Percentiles rank a stretch among this genome's conserved stretches.
Conservation (phyloP, 495 filamentous ascomycete genomes). For the Xylaria curta region DNA sequence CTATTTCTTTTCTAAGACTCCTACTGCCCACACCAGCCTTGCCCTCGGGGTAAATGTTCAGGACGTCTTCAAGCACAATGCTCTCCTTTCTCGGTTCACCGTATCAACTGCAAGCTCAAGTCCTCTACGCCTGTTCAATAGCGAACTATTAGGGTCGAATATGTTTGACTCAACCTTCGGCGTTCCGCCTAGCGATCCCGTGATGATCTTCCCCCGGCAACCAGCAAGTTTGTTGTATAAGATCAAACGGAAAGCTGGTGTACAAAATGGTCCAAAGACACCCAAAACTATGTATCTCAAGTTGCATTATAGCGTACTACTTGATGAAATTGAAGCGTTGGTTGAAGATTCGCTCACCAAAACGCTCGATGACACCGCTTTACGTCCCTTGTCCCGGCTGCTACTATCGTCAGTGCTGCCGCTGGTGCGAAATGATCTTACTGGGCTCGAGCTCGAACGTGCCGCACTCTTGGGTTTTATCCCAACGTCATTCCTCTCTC, state of each 20-base stretch:
- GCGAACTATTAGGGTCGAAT: constrained; percentile 72
- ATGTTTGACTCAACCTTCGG: constrained; percentile 70
- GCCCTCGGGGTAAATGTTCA: constrained; percentile 95
- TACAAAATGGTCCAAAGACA: constrained; percentile 42
- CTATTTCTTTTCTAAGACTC: constrained; percentile 72
- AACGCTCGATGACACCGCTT: constrained; percentile 47
- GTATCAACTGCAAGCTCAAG: constrained; percentile 76
- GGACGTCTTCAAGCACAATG: constrained; percentile 85
- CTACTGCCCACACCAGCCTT: constrained; percentile 69
- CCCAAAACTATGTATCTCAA: constrained; percentile 68
- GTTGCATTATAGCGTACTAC: constrained; percentile 78
- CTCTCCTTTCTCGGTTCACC: constrained; percentile 87
- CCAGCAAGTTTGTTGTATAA: constrained; percentile 85
- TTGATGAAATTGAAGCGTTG: constrained; percentile 68
- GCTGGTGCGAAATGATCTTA: constrained; percentile 58
- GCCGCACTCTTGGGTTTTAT: constrained; percentile 59
- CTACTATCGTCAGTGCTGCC: constrained; percentile 57
- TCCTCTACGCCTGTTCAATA: constrained; percentile 75
- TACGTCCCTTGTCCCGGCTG: constrained; percentile 54
- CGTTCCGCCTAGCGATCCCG: constrained; percentile 57
- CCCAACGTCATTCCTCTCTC: constrained; percentile 46
- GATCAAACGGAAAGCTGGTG: constrained; percentile 59
- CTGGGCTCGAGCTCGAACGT: constrained; percentile 65
- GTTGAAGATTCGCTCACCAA: constrained; percentile 46
- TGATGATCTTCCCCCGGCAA: constrained; percentile 78